phyloP scores from a whole-genome alignment of 2,329 filamentous ascomycete species.

The Colletotrichum chlorophyti region DNA sequence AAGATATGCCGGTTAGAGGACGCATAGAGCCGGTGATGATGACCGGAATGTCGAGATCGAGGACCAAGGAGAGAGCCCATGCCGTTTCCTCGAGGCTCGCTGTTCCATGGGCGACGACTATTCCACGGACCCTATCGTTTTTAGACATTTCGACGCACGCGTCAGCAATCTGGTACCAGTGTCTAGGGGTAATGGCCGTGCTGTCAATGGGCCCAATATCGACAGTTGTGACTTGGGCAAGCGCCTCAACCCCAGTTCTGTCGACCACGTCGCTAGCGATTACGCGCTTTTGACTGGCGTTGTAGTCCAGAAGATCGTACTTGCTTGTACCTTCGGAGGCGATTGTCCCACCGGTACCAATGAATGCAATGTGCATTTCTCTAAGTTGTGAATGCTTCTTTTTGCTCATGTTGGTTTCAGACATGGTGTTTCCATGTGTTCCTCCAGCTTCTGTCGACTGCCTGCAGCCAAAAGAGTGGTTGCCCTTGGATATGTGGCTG shows the following conservation, averaged over 20 bases:
- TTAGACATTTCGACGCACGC: not conserved
- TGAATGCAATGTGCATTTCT: no score
- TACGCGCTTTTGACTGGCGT: not conserved
- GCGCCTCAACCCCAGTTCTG: not conserved
- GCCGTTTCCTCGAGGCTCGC: slow-evolving; percentile 19
- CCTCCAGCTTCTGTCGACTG: no score
- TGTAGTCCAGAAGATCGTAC: slow-evolving; percentile 12
- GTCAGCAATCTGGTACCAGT: not conserved
- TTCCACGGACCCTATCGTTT: not conserved
- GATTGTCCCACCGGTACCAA: slow-evolving; percentile 7
- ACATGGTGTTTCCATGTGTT: no score
- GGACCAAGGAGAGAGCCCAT: slow-evolving; percentile 2
- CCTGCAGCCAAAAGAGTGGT: no score
- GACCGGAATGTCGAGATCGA: not conserved
- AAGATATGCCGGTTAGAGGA: slow-evolving; percentile 3
- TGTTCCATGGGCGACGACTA: slow-evolving; percentile 17
- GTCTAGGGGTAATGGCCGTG: not conserved
- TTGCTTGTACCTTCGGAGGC: not conserved
- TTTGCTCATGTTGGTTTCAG: no score
- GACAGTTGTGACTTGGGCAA: not conserved
- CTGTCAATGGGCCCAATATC: slow-evolving; percentile 6
- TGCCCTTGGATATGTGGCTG: no score
- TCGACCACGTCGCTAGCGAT: not conserved
- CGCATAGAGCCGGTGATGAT: slow-evolving; percentile 11
- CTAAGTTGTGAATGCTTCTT: no score